phyloP scores from a whole-genome alignment of 129 eudicot genomes.

The Chrysanthemum seticuspe region DNA sequence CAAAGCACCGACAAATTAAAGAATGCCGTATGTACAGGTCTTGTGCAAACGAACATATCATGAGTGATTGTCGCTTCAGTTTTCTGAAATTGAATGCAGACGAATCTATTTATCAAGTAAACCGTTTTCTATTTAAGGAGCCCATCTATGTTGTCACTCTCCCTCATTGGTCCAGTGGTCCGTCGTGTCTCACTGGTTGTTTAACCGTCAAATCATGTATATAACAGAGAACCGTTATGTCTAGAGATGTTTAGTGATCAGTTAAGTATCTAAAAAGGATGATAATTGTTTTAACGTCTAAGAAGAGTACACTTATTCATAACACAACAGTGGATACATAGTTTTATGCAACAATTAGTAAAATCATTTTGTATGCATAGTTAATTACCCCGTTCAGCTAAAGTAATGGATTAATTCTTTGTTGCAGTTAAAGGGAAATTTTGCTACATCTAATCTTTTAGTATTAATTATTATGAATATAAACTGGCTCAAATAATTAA shows the following conservation, averaged over 20 bases:
- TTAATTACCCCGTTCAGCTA: too few relatives aligned
- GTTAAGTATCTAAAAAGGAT: not conserved
- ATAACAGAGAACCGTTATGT: not conserved
- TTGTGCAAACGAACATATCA: not conserved
- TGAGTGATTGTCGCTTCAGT: not conserved
- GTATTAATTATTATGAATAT: too few relatives aligned
- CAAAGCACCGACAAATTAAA: not conserved
- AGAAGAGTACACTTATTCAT: too few relatives aligned
- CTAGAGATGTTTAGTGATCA: not conserved
- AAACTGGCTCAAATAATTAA: too few relatives aligned
- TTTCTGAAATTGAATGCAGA: not conserved
- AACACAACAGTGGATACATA: too few relatives aligned
- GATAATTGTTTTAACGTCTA: too few relatives aligned
- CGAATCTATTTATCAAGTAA: too few relatives aligned
- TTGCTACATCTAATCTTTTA: too few relatives aligned
- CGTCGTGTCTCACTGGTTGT: not conserved
- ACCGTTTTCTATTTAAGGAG: too few relatives aligned
- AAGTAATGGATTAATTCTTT: not conserved
- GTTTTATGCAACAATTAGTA: too few relatives aligned
- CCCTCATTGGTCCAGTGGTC: not conserved
- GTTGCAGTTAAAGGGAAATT: not conserved
- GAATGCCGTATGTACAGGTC: not conserved
- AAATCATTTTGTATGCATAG: too few relatives aligned
- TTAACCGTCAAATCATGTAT: not conserved
- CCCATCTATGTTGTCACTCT: too few relatives aligned